Percentiles rank a stretch among this genome's conserved stretches.
Evolutionary conservation across 2,329 filamentous ascomycete genomes (phyloP).

Genomic region (Sphaerulina vaccinii): DNA sequence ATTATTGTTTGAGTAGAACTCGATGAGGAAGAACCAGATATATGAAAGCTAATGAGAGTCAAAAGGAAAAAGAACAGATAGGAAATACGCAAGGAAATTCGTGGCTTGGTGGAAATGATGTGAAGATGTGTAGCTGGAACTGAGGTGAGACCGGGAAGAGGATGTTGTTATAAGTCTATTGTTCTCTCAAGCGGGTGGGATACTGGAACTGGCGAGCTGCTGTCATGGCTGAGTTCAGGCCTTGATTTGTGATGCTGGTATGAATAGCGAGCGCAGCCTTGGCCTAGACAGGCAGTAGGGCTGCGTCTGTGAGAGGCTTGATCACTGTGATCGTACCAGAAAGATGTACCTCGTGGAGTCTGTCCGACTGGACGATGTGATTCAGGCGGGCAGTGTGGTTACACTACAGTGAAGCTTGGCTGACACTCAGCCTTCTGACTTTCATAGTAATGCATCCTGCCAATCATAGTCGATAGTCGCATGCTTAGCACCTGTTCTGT

Average conservation of each 20-base stretch:
- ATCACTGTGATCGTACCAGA: background rate
- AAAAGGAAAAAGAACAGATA: slow-evolving; percentile 12
- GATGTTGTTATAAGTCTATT: slow-evolving; percentile 8
- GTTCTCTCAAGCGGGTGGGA: background rate
- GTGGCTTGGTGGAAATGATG: slow-evolving; percentile 8
- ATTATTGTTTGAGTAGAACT: background rate
- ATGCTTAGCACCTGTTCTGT: too few species aligned
- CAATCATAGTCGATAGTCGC: slow-evolving; percentile 4
- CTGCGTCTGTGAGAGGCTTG: background rate
- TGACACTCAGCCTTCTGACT: slow-evolving; percentile 1
- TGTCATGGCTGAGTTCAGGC: background rate
- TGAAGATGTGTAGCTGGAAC: slow-evolving; percentile 8
- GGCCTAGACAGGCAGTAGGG: background rate
- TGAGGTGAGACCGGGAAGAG: background rate
- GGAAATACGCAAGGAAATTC: slow-evolving; percentile 11
- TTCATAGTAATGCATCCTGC: slow-evolving; percentile 4
- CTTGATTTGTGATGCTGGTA: background rate
- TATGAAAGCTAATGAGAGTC: slow-evolving; percentile 14
- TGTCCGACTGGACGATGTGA: background rate
- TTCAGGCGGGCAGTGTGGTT: slow-evolving; percentile 3
- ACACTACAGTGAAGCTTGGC: slow-evolving; percentile 3
- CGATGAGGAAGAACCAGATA: slow-evolving; percentile 2
- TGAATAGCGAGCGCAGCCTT: slow-evolving; percentile 4
- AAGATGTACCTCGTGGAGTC: background rate
- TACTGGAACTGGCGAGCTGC: background rate